Evolutionary conservation across 176 grass and related monocot genomes (phyloP), one percentile per base, ranked within the genome.

Genomic region (Oryza punctata): DNA sequence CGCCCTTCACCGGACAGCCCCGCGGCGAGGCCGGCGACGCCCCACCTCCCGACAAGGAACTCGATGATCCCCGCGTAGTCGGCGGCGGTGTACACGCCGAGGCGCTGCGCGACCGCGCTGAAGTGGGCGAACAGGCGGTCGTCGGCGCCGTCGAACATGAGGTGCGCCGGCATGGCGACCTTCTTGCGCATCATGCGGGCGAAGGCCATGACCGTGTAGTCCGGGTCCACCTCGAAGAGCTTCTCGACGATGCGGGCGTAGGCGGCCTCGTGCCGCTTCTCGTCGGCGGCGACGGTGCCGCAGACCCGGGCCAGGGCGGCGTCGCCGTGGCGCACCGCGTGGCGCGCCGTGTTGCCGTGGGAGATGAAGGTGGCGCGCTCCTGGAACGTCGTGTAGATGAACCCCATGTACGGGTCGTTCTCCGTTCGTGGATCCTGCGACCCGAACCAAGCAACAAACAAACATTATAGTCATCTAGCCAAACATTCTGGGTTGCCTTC

Each of bases 331-430:
- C 16, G 50, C 1, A 2, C 3, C 16, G 50, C 50, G 50, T 54
- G 49, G 50, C 50, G 50, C 50, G 50, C 78, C 10, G 83, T 90
- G 54, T 89, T 89, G 65, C 72, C 78, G 67, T 89, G 88, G 1
- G 88, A 85, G 32, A 89, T 72, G 88, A 60, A 82, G 18, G 88
- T 86, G 10, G 83, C 78, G 3, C 88, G 78, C 67, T 90, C 78
- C 38, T 89, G 81, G 76, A 89, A 84, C 10, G 87, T 84, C 3
- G 81, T 89, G 81, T 89, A 89, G 64, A 90, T 72, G 83, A 82
- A 90, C 3, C 73, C 83, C 32, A 37, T 7, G 79, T 86, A 86
- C 1, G 83, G 83, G 37, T 85, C 85, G 25, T 63, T 50, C 78
- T 86, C 83, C 2, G 83, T 86, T 69, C 29, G 65, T 1, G 83